phyloP scores from a whole-genome alignment of 495 filamentous ascomycete species.

The Barbatosphaeria neglecta region DNA sequence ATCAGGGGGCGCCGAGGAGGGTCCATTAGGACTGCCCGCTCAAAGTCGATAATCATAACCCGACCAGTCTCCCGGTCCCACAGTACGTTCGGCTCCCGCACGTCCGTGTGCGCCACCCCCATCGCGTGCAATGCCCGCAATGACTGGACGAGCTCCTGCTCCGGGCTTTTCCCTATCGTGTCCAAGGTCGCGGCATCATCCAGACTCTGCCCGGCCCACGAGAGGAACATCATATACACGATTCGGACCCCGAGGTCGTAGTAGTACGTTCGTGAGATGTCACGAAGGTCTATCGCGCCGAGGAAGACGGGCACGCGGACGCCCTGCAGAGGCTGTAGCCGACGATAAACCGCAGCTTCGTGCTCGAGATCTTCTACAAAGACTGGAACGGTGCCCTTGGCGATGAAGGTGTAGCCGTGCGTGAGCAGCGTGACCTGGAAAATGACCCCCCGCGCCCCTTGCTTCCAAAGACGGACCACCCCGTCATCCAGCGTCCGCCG shows the following conservation, averaged over 20 bases:
- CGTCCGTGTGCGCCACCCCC: constrained; percentile 10
- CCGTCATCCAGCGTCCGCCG: constrained; percentile 9
- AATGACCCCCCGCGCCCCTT: constrained; percentile 18
- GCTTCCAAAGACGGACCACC: constrained; percentile 2
- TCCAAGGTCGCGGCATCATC: neutral
- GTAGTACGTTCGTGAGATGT: constrained; percentile 16
- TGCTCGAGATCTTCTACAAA: constrained; percentile 25
- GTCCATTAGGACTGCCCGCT: constrained; percentile 6
- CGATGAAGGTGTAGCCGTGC: constrained; percentile 36
- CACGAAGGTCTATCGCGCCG: constrained; percentile 25
- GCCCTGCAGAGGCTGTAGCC: constrained; percentile 25
- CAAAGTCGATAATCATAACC: constrained; percentile 15
- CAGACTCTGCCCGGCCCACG: constrained; percentile 18
- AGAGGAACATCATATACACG: constrained; percentile 35
- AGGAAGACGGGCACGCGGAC: constrained; percentile 29
- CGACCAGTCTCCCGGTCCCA: constrained; percentile 2
- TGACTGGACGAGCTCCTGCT: constrained; percentile 1
- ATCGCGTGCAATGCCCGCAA: constrained; percentile 10
- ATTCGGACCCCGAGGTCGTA: constrained; percentile 26
- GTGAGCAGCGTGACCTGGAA: constrained; percentile 28
- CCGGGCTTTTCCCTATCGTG: neutral
- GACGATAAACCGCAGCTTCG: constrained; percentile 27
- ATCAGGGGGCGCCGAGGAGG: neutral
- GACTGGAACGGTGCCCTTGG: constrained; percentile 28
- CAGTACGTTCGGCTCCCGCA: constrained; percentile 8